Percentiles rank a stretch among this genome's conserved stretches.
Evolutionary conservation across 768 basidiomycete genomes (phyloP).

Genomic region (Amanita polypyramis): DNA sequence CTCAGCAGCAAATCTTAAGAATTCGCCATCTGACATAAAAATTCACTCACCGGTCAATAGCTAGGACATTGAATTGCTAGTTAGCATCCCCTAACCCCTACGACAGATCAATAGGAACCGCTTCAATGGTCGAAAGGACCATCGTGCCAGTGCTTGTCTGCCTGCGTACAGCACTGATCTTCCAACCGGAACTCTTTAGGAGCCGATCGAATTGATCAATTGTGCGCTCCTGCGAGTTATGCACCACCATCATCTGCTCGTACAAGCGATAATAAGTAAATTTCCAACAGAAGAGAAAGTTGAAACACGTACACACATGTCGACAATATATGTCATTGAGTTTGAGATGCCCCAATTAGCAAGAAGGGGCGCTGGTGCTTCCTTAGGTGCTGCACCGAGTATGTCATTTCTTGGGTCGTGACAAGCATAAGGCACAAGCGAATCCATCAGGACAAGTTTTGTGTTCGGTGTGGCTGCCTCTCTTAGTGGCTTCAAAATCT

Average conservation of each 20-base stretch:
- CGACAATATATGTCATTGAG: conserved; percentile 23
- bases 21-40: too few species aligned
- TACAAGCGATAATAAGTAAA: too few species aligned
- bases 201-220: conserved; percentile 21
- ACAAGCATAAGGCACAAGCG: conserved; percentile 19
- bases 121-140: conserved; percentile 16
- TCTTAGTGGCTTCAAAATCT: conserved; percentile 20
- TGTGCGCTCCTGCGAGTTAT: conserved; percentile 30
- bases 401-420: conserved; percentile 8
- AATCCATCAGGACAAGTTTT: conserved; percentile 31
- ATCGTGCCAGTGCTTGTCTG: conserved; percentile 11
- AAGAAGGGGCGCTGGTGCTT: conserved; percentile 25
- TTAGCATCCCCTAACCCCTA: too few species aligned
- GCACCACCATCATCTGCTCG: conserved; percentile 28
- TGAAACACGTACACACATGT: conserved; percentile 22
- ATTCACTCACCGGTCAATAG: too few species aligned
- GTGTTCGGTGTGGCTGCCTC: too few species aligned
- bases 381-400: conserved; percentile 13
- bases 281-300: too few species aligned
- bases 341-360: conserved; percentile 29
- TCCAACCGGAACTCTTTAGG: conserved; percentile 23
- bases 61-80: too few species aligned
- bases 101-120: too few species aligned
- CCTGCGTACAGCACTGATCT: conserved; percentile 16
- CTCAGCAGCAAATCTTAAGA: too few species aligned